Conservation (phyloP, 257 asterid species). For the Plantago ovata region DNA sequence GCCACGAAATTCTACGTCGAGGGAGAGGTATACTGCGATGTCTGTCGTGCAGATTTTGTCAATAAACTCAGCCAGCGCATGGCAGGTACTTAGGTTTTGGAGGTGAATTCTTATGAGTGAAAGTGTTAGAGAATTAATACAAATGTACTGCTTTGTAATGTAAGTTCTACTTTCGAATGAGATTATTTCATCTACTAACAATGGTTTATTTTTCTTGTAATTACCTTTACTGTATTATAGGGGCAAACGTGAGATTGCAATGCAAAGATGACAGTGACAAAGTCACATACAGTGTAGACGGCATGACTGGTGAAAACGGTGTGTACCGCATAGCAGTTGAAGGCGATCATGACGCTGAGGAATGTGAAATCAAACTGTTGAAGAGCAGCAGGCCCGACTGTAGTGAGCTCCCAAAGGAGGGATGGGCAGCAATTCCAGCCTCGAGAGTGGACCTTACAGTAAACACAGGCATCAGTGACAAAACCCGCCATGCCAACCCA, state of each 20-base stretch:
- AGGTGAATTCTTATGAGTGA: too few relatives aligned
- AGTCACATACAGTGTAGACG: constrained; percentile 37
- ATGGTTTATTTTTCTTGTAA: too few relatives aligned
- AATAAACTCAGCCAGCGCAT: constrained; percentile 51
- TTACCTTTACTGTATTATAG: constrained; percentile 18
- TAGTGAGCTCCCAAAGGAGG: constrained; percentile 25
- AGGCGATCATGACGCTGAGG: constrained; percentile 52
- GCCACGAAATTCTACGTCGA: constrained; percentile 31
- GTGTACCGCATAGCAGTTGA: constrained; percentile 31
- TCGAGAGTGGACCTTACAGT: constrained; percentile 17
- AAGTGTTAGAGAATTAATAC: too few relatives aligned
- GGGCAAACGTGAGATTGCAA: constrained; percentile 46
- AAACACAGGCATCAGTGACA: constrained; percentile 21
- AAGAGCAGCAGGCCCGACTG: constrained; percentile 55
- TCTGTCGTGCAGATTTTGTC: constrained; percentile 59
- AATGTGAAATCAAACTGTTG: constrained; percentile 36
- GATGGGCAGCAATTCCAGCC: constrained; percentile 20
- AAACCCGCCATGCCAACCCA: constrained; percentile 26
- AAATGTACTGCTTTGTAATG: too few relatives aligned
- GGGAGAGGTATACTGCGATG: constrained; percentile 68
- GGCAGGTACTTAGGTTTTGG: constrained; percentile 45
- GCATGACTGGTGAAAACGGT: constrained; percentile 30
- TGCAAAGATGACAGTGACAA: constrained; percentile 30
- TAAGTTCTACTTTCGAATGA: too few relatives aligned
- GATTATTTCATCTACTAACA: too few relatives aligned